These are phyloP conservation scores for Stephania cephalantha DNA, from an alignment of 164 flowering plant species.

Conservation along the genomic window DNA sequence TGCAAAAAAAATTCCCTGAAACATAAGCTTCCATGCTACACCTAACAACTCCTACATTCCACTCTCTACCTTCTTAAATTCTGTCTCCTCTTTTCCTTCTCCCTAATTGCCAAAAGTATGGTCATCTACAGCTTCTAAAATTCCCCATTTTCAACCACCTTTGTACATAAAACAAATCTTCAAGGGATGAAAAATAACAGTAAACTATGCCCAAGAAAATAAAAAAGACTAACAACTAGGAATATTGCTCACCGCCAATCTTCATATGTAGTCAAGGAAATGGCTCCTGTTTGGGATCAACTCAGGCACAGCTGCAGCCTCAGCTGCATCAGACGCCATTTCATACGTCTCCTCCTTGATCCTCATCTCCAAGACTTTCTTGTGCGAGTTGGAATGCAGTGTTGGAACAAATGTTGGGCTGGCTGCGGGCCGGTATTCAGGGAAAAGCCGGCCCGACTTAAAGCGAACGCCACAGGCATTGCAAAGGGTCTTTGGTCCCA, in stretches of 20 bases:
- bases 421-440: constrained; percentile 96
- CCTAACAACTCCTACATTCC: constrained; percentile 3
- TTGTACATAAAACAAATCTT: constrained; percentile 34
- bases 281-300: constrained; percentile 26
- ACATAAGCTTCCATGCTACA: constrained; percentile 1
- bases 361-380: constrained; percentile 89
- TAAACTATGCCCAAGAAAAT: constrained; percentile 27
- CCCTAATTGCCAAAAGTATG: constrained; percentile 23
- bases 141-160: constrained; percentile 18
- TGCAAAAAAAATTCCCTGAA: constrained; percentile 61
- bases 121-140: constrained; percentile 30
- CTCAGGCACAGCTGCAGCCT: background rate
- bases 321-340: background rate
- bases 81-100: constrained; percentile 18
- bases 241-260: constrained; percentile 1
- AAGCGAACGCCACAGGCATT: constrained; percentile 94
- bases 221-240: constrained; percentile 14
- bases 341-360: constrained; percentile 19
- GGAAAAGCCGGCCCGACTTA: constrained; percentile 91
- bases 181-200: constrained; percentile 24
- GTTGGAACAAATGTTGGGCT: constrained; percentile 85
- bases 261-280: constrained; percentile 17
- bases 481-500: constrained; percentile 96
- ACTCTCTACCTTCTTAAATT: constrained; percentile 14
- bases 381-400: constrained; percentile 86